Base-by-base conservation (phyloP, 371 early-diverging fungal genomes). In the Haplosporangium sp. region DNA sequence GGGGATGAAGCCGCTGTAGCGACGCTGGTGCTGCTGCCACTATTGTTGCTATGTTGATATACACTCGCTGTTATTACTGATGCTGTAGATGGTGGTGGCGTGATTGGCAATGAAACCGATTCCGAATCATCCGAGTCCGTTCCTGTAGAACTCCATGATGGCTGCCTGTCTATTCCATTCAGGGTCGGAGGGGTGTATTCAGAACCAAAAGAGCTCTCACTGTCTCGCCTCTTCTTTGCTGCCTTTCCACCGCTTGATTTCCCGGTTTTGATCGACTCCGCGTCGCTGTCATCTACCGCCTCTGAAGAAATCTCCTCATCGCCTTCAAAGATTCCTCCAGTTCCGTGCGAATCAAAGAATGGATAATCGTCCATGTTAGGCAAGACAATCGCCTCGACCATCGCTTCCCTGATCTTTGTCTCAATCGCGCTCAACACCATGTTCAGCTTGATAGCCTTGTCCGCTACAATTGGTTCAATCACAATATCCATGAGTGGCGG, bases 361-460 rank as follows among this genome's bases (percentile, higher is more conserved):
- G 90, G 88, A 23, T 90, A 86, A 80, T 96, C 95, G 69, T 97
- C 97, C 92, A 96, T 92, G 69, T 96, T 91, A 18, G 97, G 97
- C 68, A 95, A 67, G 6, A 97, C 94, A 73, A 96, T 84, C 21
- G 90, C 90, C 62, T 93, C 93, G 42, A 88, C 86, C 64, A 97
- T 84, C 54, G 94, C 87, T 42, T 95, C 95, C 62, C 92, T 88
- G 48, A 97, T 91, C 62, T 95, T 89, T 51, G 87, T 83, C 81
- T 95, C 93, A 50, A 97, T 95, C 2, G 95, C 92, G 60, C 91
- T 90, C 62, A 95, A 89, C 11, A 97, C 91, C 62, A 93, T 81
- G 6, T 90, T 87, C 54, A 94, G 89, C 51, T 90, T 92, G 62
- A 96, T 87, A 20, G 92, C 87, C 63, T 93, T 94, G 62, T 95